A percentile compares a stretch with the other conserved stretches of the same genome.
Evolutionary conservation across 495 filamentous ascomycete species (phyloP).

Genomic region (Podospora comata): DNA sequence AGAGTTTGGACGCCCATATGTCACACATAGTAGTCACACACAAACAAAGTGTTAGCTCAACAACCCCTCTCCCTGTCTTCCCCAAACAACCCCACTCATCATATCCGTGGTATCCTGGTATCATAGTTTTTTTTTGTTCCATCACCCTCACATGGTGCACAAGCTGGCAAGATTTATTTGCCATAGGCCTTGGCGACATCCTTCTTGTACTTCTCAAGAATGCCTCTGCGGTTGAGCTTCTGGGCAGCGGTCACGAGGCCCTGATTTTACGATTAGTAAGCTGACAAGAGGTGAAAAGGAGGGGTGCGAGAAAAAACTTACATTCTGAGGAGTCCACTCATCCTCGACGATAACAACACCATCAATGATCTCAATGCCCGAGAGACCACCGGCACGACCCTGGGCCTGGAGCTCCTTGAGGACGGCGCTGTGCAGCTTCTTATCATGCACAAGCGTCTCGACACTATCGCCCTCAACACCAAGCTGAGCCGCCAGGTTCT

Average conservation of each 20-base stretch:
- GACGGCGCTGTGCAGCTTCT: slow-evolving; percentile 75
- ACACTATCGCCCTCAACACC: slow-evolving; percentile 66
- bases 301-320: slow-evolving; percentile 48
- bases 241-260: slow-evolving; percentile 68
- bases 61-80: neutral
- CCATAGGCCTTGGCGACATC: slow-evolving; percentile 61
- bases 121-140: neutral
- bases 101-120: neutral
- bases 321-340: slow-evolving; percentile 96
- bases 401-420: slow-evolving; percentile 75
- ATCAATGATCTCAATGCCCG: slow-evolving; percentile 85
- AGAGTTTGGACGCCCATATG: slow-evolving; percentile 10
- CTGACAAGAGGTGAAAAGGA: neutral
- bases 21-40: slow-evolving; percentile 18
- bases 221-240: slow-evolving; percentile 69
- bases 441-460: slow-evolving; percentile 78
- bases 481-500: slow-evolving; percentile 73
- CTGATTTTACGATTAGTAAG: slow-evolving; percentile 36
- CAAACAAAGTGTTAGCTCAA: neutral
- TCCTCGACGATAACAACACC: slow-evolving; percentile 92
- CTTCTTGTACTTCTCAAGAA: slow-evolving; percentile 63
- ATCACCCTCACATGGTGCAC: neutral
- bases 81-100: neutral
- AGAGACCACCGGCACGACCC: slow-evolving; percentile 72
- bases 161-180: neutral